Evolutionary conservation across 345 rosid genomes (phyloP), one percentile per base, ranked within the genome.

Genomic region (Aquilaria malaccensis): DNA sequence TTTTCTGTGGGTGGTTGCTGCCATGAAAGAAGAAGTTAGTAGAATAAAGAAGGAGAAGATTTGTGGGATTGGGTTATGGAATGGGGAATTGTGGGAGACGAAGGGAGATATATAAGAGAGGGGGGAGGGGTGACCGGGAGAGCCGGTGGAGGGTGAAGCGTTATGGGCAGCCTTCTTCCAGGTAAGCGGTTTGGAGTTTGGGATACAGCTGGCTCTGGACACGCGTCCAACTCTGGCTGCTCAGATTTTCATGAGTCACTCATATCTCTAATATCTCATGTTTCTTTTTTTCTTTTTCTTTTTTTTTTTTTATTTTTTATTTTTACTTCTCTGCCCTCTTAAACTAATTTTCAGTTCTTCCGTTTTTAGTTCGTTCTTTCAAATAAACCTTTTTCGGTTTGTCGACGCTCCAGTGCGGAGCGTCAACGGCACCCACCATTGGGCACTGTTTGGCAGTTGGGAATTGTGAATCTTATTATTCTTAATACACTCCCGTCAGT

Each of bases 191-290:
- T 37, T 85, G 84, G 77, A 65, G 52, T 56, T 83, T 78, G 95
- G 81, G 85, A 80, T 79, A 85, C 97, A 91, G 96, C 96, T 91
- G 96, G 79, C 71, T 10, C 11, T 47, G 13, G 64, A 87, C 96
- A 91, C 96, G 91, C 81, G 96, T 91, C 94, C 56, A 54, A 11
- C 9, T n/a, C 67, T 11, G 15, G 61, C 60, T 64, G 79, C 77
- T 53, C 73, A 77, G 75, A 68, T 67, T 74, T 72, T 59, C 65
- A 55, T 22, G 43, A 53, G 58, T 71, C 76, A 30, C 75, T 67
- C 52, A 50, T 63, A 15, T 60, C 41, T 58, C 14, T 66, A 59
- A 45, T 68, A 66, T 62, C 62, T 48, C 45, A 45, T 43, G 48
- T 50, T 62, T 63, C 50, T 11, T 56, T 31, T 10, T 59, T 56